Percentiles rank a stretch among this genome's conserved stretches.
Evolutionary conservation across 2,329 filamentous ascomycete genomes (phyloP).

Genomic region (Aspergillus sp.): DNA sequence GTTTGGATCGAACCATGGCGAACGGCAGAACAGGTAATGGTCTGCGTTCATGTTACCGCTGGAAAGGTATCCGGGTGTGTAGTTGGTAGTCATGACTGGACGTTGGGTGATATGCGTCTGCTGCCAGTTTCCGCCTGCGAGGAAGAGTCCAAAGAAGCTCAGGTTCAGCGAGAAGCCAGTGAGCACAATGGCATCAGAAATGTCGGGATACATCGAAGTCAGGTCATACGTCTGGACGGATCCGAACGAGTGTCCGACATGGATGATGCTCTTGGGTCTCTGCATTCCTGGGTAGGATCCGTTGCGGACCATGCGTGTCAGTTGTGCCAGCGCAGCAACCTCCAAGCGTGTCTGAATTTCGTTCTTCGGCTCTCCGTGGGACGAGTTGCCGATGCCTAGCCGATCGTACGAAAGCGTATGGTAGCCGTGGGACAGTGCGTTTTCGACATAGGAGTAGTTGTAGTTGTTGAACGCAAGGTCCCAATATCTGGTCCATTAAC

Average conservation of each 20-base stretch:
- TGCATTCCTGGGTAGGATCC: constrained; percentile 29
- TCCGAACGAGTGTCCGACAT: constrained; percentile 38
- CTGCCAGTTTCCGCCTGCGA: constrained; percentile 17
- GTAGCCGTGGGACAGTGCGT: constrained; percentile 35
- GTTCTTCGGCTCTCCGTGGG: constrained; percentile 38
- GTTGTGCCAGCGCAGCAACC: constrained; percentile 35
- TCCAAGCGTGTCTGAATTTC: constrained; percentile 40
- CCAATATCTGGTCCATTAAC: constrained; percentile 28
- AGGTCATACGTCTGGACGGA: constrained; percentile 32
- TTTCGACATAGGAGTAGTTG: constrained; percentile 38
- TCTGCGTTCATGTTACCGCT: constrained; percentile 13
- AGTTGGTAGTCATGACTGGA: constrained; percentile 12
- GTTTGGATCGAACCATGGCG: constrained; percentile 13
- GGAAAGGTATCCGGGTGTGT: constrained; percentile 22
- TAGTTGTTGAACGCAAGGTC: constrained; percentile 28
- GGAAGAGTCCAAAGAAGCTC: constrained; percentile 15
- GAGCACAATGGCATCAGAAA: constrained; percentile 39
- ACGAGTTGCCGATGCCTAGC: constrained; percentile 36
- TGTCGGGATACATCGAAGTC: constrained; percentile 29
- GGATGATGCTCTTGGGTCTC: constrained; percentile 33
- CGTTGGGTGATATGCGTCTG: constrained; percentile 14
- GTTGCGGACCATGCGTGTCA: constrained; percentile 36
- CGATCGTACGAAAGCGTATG: constrained; percentile 41
- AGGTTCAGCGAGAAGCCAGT: constrained; percentile 36
- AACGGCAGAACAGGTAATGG: constrained; percentile 15